Percentiles rank a stretch among this genome's conserved stretches.
Conservation (phyloP, 2,329 filamentous ascomycete genomes). For the Ilyonectria robusta region DNA sequence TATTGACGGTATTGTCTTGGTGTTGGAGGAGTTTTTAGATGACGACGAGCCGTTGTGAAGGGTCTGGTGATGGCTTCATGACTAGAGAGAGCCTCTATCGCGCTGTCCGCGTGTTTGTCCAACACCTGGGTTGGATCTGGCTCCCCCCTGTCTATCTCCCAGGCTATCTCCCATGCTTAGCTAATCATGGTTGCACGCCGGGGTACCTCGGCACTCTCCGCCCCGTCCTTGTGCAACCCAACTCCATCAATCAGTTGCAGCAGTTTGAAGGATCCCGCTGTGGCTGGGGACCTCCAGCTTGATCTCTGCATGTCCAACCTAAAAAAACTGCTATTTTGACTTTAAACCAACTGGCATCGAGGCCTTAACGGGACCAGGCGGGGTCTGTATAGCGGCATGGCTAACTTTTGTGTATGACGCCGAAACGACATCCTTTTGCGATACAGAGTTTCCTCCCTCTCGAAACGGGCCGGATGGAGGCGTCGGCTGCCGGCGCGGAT, state of each 20-base stretch:
- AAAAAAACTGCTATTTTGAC: conserved; percentile 2
- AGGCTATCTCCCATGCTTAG: conserved; percentile 1
- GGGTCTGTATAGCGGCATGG: conserved; percentile 4
- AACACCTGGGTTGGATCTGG: not conserved
- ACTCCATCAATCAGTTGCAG: not conserved
- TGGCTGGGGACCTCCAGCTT: not conserved
- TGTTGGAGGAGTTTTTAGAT: not conserved
- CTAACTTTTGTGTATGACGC: conserved; percentile 23
- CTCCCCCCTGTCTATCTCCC: conserved; percentile 10
- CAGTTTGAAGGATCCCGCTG: not conserved
- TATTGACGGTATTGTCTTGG: not conserved
- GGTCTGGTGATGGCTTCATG: conserved; percentile 31
- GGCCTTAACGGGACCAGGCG: conserved; percentile 4
- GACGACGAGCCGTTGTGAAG: not conserved
- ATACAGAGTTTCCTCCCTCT: not conserved
- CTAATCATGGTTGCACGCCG: conserved; percentile 18
- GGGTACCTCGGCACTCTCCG: conserved; percentile 14
- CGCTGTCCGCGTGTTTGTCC: not conserved
- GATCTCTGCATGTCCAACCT: conserved; percentile 1
- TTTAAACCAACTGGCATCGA: conserved; percentile 14
- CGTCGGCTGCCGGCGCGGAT: not conserved
- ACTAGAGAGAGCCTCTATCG: not conserved
- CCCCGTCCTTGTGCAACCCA: not conserved
- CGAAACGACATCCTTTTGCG: conserved; percentile 6
- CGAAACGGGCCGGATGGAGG: conserved; percentile 3